Evolutionary conservation across 306 rosid species (phyloP), one percentile per base, ranked within the genome.

Genomic region (Lathyrus aphaca): DNA sequence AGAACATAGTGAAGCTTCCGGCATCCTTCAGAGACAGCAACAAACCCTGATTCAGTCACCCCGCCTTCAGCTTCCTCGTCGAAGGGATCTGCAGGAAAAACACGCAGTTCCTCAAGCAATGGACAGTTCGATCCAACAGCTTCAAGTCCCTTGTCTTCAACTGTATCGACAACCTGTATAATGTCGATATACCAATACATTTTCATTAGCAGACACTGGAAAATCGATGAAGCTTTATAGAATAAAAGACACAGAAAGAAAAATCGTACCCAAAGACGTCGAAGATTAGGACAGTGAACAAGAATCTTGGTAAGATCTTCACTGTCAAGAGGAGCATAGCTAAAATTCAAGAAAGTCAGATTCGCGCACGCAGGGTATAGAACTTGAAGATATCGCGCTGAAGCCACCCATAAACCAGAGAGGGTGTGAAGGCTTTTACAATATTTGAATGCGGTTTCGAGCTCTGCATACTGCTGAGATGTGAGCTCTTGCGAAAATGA

Each of bases 61-160:
- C 88, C 91, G 7, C 76, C 86, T 49, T 39, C 75, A 57, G 74
- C 54, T 48, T 79, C 91, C 45, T 83, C 83, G 10, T 80, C 94
- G 69, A 48, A 82, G 7, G 91, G 94, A 73, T 86, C 88, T 6
- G 82, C 72, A 16, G 97, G 97, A 71, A 86, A 89, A 66, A 91
- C 96, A 27, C 96, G 91, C 53, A 91, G 88, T 56, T 91, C 97
- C 88, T 91, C 96, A 10, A 91, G 91, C 75, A 86, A 60, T 60
- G 97, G 96, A 80, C 97, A 88, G 45, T 80, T 60, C 17, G 76
- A 66, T 72, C 97, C 96, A 21, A 88, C 91, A 8, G 97, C 97
- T 74, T 86, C 87, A 49, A 88, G 80, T 60, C 97, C 97, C 78
- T 80, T 86, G 81, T 91, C 97, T 79, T 85, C 91, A 42, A 91